phyloP scores from a whole-genome alignment of 2,329 filamentous ascomycete genomes.

The Cadophora sp. region DNA sequence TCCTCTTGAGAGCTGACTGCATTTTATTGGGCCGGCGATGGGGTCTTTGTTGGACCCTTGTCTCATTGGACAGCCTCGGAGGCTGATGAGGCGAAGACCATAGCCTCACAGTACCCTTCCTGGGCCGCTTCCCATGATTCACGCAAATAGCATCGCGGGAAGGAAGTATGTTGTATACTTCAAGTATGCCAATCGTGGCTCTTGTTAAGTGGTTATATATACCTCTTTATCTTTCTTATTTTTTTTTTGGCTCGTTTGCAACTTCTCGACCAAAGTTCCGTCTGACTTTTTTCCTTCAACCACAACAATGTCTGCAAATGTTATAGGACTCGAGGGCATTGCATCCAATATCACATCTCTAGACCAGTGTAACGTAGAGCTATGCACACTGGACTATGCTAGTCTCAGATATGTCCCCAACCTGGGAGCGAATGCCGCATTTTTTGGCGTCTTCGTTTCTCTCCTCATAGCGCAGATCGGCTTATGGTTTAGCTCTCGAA shows the following conservation, averaged over 20 bases:
- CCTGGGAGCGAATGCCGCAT: slow-evolving; percentile 43
- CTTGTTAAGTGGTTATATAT: background rate
- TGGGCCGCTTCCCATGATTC: background rate
- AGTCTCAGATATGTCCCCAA: slow-evolving; percentile 31
- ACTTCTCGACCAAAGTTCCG: too few relatives aligned
- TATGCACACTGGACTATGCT: slow-evolving; percentile 28
- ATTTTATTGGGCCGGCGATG: background rate
- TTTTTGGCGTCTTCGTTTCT: slow-evolving; percentile 28
- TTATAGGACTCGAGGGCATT: background rate
- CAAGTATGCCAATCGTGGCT: background rate
- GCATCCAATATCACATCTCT: slow-evolving; percentile 2
- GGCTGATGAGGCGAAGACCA: slow-evolving; percentile 8
- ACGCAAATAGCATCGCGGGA: background rate
- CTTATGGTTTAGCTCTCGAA: slow-evolving; percentile 51
- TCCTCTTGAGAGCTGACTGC: background rate
- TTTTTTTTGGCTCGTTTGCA: background rate
- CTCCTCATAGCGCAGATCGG: slow-evolving; percentile 34
- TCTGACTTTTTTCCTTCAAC: background rate
- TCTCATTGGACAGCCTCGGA: background rate
- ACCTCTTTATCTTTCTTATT: background rate
- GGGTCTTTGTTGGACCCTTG: background rate
- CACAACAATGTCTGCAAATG: background rate
- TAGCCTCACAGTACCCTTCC: background rate
- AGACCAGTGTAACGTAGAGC: slow-evolving; percentile 17
- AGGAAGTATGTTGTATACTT: background rate